Evolutionary conservation across 1,284 basidiomycete species (phyloP).

Genomic region (Ceratobasidium sp.): DNA sequence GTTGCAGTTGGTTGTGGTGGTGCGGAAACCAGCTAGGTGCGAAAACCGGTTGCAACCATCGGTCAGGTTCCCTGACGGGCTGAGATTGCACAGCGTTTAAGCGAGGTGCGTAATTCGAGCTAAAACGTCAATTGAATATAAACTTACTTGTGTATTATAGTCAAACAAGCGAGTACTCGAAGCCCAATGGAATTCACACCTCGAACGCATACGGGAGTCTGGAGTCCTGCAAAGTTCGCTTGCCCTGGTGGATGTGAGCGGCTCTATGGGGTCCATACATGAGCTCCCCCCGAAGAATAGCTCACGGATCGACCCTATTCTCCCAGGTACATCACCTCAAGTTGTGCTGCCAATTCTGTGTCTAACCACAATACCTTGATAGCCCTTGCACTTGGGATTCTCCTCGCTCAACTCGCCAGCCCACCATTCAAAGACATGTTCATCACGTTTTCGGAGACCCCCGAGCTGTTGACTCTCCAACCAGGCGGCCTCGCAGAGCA

Average conservation of each 20-base stretch:
- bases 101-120: constrained; percentile 28
- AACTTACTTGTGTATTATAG: constrained; percentile 10
- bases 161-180: constrained; percentile 65
- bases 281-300: not conserved
- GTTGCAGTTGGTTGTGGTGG: no score
- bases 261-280: constrained; percentile 69
- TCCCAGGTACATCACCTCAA: constrained; percentile 55
- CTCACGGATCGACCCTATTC: constrained; percentile 62
- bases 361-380: not conserved
- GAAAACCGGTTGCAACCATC: no score
- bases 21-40: no score
- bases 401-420: constrained; percentile 71
- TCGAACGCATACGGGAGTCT: constrained; percentile 66
- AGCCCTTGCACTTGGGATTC: constrained; percentile 72
- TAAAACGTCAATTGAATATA: not conserved
- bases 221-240: constrained; percentile 71
- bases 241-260: constrained; percentile 79
- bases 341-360: not conserved
- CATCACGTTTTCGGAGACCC: constrained; percentile 73
- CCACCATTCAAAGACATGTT: constrained; percentile 74
- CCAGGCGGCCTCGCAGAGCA: constrained; percentile 56
- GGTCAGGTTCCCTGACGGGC: no score
- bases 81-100: constrained; percentile 37
- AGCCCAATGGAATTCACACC: constrained; percentile 74
- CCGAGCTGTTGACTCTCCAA: constrained; percentile 65